Base-by-base conservation (phyloP, 768 basidiomycete species). In the Rhodosporidiobolus odoratus region DNA sequence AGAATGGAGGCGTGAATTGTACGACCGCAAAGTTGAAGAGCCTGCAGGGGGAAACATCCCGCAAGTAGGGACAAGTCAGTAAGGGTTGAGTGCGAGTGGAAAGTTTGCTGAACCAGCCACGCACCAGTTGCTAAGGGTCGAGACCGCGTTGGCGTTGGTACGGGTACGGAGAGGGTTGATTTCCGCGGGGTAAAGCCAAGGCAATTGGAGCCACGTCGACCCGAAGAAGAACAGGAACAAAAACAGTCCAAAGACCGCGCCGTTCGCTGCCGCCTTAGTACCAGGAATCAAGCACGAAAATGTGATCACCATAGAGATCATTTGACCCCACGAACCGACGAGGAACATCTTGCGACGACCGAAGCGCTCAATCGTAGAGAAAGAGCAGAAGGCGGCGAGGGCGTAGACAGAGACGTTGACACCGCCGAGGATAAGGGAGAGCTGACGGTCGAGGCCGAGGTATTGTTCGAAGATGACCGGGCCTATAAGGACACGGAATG, bases 171-270 rank as follows among this genome's bases (percentile, higher is more conserved):
- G 79, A 17, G 81, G 80, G 80, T 82, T 82, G 77, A 82, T 77
- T 77, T 82, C 82, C 69, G 82, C 82, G 35, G 81, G 82, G 83
- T 87, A 87, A 68, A 88, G 80, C 86, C 87, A 88, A 1, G 87
- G 86, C 84, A 87, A 86, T 25, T 87, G 86, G 50, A 88, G 78
- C 87, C 87, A 89, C 0, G 87, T 87, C 62, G 87, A 79, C 0
- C 86, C 86, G 76, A 89, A 89, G 80, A 86, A 85, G 23, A 85
- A 85, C 78, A 88, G 87, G 82, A 87, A 88, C n/a, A 87, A 83
- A 77, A 89, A 88, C 2, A 88, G 78, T 4, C 87, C 76, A 43
- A 87, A 81, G 0, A 84, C 81, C 35, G 86, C 85, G 7, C 81
- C 82, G 67, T 82, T 81, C 47, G 75, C 75, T 12, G 79, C 72